These are phyloP conservation scores for Phoenix roebelenii DNA, from an alignment of 176 grass and related monocot genomes.

Conservation along the genomic window DNA sequence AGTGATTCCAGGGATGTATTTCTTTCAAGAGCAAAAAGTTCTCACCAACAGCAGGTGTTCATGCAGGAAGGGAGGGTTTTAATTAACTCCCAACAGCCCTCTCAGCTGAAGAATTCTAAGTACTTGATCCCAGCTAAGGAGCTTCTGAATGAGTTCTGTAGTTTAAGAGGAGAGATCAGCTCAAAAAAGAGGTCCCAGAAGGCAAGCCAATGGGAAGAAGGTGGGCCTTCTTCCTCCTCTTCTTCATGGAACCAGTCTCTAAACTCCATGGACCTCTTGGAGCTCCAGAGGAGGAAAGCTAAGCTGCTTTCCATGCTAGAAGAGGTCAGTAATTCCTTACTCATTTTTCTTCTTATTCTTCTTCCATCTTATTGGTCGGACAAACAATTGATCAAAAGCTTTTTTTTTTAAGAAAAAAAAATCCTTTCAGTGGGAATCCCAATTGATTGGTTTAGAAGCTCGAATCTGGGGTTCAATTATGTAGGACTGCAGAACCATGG, in stretches of 20 bases:
- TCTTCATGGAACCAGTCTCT: constrained; percentile 3
- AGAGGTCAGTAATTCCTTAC: constrained; percentile 8
- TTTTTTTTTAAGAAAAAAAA: no score
- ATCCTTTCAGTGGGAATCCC: no score
- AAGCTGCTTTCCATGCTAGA: constrained; percentile 14
- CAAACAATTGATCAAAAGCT: no score
- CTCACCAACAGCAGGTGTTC: neutral
- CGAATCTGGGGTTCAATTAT: constrained; percentile 1
- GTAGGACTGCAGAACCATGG: neutral
- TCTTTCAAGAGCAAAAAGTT: neutral
- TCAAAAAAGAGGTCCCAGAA: neutral
- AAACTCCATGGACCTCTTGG: constrained; percentile 2
- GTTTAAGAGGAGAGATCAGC: neutral
- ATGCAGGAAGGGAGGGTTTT: neutral
- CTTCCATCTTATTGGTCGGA: neutral
- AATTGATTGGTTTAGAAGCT: neutral
- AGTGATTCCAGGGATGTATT: neutral
- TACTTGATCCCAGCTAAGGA: constrained; percentile 7
- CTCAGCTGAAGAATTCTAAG: constrained; percentile 13
- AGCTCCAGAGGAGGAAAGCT: constrained; percentile 21
- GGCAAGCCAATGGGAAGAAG: neutral
- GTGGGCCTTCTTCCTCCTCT: neutral
- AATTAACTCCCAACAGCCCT: neutral
- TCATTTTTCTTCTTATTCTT: neutral
- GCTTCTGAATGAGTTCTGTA: constrained; percentile 21